Conservation (phyloP, 1,284 basidiomycete genomes). For the Vanrija sp. region DNA sequence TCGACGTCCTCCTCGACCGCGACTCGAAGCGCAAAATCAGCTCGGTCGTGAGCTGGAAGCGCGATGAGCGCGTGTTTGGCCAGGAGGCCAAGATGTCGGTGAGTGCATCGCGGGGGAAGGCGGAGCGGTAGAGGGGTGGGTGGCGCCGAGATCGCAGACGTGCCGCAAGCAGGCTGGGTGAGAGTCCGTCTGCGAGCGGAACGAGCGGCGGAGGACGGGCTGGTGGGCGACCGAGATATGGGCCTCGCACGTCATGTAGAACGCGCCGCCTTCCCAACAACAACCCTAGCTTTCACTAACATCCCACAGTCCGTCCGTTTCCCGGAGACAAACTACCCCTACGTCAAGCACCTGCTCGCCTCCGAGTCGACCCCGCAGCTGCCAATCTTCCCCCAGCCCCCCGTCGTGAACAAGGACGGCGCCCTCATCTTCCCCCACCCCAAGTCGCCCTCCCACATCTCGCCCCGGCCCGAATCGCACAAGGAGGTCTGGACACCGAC, state of each 20-base stretch:
- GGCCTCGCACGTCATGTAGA: no score
- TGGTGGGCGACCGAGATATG: no score
- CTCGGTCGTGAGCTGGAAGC: constrained; percentile 81
- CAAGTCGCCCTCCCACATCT: constrained; percentile 62
- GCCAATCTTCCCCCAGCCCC: constrained; percentile 52
- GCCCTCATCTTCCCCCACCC: constrained; percentile 61
- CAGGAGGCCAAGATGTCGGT: constrained; percentile 82
- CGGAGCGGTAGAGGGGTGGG: no score
- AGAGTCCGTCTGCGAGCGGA: no score
- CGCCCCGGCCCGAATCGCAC: constrained; percentile 56
- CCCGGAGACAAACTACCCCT: constrained; percentile 80
- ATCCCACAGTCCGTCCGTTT: constrained; percentile 73
- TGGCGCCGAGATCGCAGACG: no score
- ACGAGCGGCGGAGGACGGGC: no score
- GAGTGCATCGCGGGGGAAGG: constrained; percentile 39
- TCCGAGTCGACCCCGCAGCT: constrained; percentile 37
- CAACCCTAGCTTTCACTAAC: not conserved
- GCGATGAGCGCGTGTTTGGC: constrained; percentile 81
- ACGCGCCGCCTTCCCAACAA: not conserved
- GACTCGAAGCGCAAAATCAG: constrained; percentile 96
- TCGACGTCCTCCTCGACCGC: constrained; percentile 92
- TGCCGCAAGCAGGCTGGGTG: no score
- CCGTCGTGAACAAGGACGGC: constrained; percentile 51
- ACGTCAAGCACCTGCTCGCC: constrained; percentile 78
- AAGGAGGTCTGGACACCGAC: constrained; percentile 65